phyloP scores from a whole-genome alignment of 2,329 filamentous ascomycete species.

The Cercospora sojina region DNA sequence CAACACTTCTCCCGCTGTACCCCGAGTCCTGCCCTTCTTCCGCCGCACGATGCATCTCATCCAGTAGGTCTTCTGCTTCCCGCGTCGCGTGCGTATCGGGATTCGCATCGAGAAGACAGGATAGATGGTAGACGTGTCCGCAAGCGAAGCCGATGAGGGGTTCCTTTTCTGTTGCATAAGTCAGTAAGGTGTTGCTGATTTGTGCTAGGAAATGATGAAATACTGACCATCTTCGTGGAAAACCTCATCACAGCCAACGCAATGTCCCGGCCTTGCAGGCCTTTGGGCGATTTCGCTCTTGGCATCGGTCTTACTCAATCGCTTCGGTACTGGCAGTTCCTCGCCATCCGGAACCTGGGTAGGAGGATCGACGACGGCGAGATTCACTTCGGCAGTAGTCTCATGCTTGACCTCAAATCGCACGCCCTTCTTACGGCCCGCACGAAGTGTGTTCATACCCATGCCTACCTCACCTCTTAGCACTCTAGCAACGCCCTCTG shows the following conservation, averaged over 20 bases:
- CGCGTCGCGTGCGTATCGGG: slow-evolving; percentile 40
- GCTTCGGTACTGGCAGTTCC: slow-evolving; percentile 25
- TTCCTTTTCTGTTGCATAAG: slow-evolving; percentile 55
- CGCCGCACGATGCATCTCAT: slow-evolving; percentile 49
- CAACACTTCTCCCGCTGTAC: slow-evolving; percentile 61
- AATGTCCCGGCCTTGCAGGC: slow-evolving; percentile 39
- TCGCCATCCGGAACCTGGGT: slow-evolving; percentile 31
- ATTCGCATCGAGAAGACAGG: slow-evolving; percentile 60
- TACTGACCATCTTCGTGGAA: slow-evolving; percentile 42
- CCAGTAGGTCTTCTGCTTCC: slow-evolving; percentile 32
- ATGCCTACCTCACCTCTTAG: slow-evolving; percentile 81
- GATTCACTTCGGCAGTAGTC: slow-evolving; percentile 33
- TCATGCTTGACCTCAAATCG: slow-evolving; percentile 72
- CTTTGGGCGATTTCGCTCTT: slow-evolving; percentile 18
- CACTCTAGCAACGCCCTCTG: slow-evolving; percentile 81
- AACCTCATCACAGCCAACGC: slow-evolving; percentile 41
- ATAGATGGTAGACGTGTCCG: slow-evolving; percentile 76
- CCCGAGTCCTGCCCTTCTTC: slow-evolving; percentile 45
- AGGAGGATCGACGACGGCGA: slow-evolving; percentile 36
- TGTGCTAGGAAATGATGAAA: slow-evolving; percentile 1
- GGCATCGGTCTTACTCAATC: slow-evolving; percentile 25
- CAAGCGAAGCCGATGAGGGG: slow-evolving; percentile 78
- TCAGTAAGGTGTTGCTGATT: background rate
- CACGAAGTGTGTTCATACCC: slow-evolving; percentile 77
- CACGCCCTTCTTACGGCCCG: slow-evolving; percentile 78